Base-by-base conservation (phyloP, 2,329 filamentous ascomycete genomes). In the Dactylellina haptotyla region DNA sequence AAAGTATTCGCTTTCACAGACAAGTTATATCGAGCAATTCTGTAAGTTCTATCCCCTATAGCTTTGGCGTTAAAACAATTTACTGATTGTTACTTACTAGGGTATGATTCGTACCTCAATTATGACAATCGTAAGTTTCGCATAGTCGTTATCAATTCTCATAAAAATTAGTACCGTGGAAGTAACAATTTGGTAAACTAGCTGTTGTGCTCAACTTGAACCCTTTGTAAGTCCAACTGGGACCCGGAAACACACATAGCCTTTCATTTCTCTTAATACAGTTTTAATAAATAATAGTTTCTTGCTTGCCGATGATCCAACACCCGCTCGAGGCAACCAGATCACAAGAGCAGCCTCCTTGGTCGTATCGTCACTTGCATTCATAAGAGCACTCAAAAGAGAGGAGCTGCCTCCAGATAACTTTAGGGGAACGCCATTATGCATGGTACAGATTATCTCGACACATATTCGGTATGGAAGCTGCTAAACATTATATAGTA, bases 81-180 rank as follows among this genome's bases (percentile, higher is more conserved):
- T 18, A 14, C 20, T 30, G 64, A 37, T 53, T 77, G 58, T 78
- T 71, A 37, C 78, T 80, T 45, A 12, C 2, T 74, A 97, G 93
- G 93, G 95, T 98, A 98, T 80, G 95, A 99, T 81, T 98, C 95
- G 28, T 99, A 98, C 80, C 85, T 99, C 75, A 98, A 98, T 82
- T 99, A 90, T 80, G 95, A 98, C 80, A 98, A 97, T 79, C 93
- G 82, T 84, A 75, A 80, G 82, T 78, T 56, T 9, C 14, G 18
- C 41, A 3, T 3, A 30, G 18, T 23, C 9, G 12, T 16, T 39
- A 20, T 23, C 4, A 3, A 32, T 25, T 50, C 9, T n/a, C n/a
- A n/a, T n/a, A n/a, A n/a, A n/a, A n/a, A n/a, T n/a, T n/a, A n/a
- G n/a, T n/a, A n/a, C n/a, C n/a, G n/a, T 26, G 6, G 62, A 4